Evolutionary conservation across 1,284 basidiomycete species (phyloP), one percentile per base, ranked within the genome.

Genomic region (Sparassis latifolia): DNA sequence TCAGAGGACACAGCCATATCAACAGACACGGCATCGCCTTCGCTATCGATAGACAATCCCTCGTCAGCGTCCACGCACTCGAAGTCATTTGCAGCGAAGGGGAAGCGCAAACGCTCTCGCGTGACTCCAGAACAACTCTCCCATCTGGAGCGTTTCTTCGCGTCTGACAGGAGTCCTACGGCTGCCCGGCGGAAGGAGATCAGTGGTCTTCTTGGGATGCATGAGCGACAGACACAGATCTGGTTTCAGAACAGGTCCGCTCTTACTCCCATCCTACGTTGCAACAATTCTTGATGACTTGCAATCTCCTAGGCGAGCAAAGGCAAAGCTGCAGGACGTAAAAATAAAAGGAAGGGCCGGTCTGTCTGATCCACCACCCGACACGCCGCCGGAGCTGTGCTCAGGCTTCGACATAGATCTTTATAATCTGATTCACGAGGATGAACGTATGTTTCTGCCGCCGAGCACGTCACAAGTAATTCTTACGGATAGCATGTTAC

Each of bases 201-300:
- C 49, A 82, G 84, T 51, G 77, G 82, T 35, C 66, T 78, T 52
- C 72, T 91, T n/a, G 85, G 86, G 20, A 89, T 90, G 84, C 78
- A 86, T 52, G 88, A 90, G 67, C 80, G 87, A 40, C 88, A 90
- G 71, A 89, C 86, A 0, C 88, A 90, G 67, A 86, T 91, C 50
- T 90, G 88, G 89, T 91, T 89, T 62, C 88, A 91, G 65, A 91
- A 91, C 61, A 75, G 88, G 87, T 86, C 28, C 6, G 10, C 20
- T 10, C 46, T 76, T 62, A 20, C 45, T 31, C 31, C 42, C 42
- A 32, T 33, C 41, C 33, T 49, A 43, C 49, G 51, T 47, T 49
- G 48, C 49, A 10, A 42, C 46, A 30, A 43, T 48, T 9, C 44
- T 48, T 51, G 41, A 33, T 40, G 43, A 43, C 20, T 12, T 10